Evolutionary conservation across 2,329 filamentous ascomycete genomes (phyloP).

Genomic region (Aspergillus persii): DNA sequence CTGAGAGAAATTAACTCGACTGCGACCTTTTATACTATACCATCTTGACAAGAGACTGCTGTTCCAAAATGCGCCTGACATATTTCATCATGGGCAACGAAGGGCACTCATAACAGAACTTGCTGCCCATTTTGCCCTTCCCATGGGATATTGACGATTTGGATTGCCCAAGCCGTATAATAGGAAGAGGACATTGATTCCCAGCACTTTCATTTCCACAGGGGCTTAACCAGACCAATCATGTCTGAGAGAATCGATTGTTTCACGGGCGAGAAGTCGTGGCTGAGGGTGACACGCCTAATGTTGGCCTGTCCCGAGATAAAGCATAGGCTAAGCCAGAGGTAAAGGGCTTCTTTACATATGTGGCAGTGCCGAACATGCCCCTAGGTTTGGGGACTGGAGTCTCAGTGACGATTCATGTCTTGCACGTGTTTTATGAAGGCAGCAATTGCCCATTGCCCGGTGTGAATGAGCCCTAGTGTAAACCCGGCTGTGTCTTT

Average conservation of each 20-base stretch:
- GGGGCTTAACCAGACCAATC: not conserved
- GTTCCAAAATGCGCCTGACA: not conserved
- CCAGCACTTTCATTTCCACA: not conserved
- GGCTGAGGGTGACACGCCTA: not conserved
- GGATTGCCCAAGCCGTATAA: not conserved
- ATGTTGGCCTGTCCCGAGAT: not conserved
- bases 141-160: not conserved
- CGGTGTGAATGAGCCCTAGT: not conserved
- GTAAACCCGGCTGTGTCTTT: not conserved
- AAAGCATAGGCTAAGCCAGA: not conserved
- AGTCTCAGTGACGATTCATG: not conserved
- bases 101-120: not conserved
- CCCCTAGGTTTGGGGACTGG: not conserved
- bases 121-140: not conserved
- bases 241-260: not conserved
- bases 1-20: not conserved
- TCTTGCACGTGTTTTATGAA: not conserved
- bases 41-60: not conserved
- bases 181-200: not conserved
- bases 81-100: not conserved
- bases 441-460: not conserved
- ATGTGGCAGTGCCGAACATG: not conserved
- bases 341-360: not conserved
- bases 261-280: not conserved
- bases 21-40: not conserved